These are phyloP conservation scores for Globisporangium emineosum DNA, from an alignment of 352 stramenopile species.

Conservation along the genomic window DNA sequence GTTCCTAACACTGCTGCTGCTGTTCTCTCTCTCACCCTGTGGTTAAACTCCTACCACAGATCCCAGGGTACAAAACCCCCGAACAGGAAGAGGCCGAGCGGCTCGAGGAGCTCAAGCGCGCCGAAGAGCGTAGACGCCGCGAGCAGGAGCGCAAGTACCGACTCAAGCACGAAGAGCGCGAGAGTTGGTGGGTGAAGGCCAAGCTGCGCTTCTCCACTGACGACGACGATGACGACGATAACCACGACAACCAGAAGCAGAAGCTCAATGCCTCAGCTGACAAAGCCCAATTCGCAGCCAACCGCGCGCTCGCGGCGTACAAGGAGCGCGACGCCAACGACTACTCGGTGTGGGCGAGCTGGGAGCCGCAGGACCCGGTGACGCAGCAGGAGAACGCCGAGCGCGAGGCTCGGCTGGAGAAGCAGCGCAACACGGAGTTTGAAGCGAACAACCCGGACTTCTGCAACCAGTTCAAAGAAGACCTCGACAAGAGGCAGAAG, in stretches of 20 bases:
- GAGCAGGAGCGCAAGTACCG: constrained; percentile 39
- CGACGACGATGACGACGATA: constrained; percentile 17
- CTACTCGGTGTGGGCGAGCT: constrained; percentile 78
- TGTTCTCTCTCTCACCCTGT: neutral
- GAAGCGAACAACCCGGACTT: constrained; percentile 77
- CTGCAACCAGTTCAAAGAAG: constrained; percentile 74
- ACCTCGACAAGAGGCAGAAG: constrained; percentile 56
- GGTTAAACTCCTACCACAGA: constrained; percentile 24
- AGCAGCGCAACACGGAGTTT: constrained; percentile 66
- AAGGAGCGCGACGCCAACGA: constrained; percentile 77
- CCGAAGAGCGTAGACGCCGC: constrained; percentile 36
- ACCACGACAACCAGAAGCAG: constrained; percentile 18
- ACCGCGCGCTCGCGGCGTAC: constrained; percentile 62
- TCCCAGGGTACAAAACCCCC: constrained; percentile 72
- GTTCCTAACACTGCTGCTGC: no score
- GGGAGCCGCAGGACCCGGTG: constrained; percentile 68
- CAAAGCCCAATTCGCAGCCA: constrained; percentile 32
- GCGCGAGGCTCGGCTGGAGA: constrained; percentile 51
- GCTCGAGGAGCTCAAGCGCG: constrained; percentile 27
- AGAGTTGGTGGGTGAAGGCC: constrained; percentile 66
- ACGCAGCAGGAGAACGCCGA: constrained; percentile 59
- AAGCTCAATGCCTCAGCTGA: neutral
- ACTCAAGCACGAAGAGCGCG: constrained; percentile 54
- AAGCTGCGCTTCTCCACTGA: constrained; percentile 49
- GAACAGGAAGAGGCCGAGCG: constrained; percentile 67